A percentile compares a stretch with the other conserved stretches of the same genome.
Conservation (phyloP, 2,329 filamentous ascomycete genomes). For the Pestalotiopsis sp. region DNA sequence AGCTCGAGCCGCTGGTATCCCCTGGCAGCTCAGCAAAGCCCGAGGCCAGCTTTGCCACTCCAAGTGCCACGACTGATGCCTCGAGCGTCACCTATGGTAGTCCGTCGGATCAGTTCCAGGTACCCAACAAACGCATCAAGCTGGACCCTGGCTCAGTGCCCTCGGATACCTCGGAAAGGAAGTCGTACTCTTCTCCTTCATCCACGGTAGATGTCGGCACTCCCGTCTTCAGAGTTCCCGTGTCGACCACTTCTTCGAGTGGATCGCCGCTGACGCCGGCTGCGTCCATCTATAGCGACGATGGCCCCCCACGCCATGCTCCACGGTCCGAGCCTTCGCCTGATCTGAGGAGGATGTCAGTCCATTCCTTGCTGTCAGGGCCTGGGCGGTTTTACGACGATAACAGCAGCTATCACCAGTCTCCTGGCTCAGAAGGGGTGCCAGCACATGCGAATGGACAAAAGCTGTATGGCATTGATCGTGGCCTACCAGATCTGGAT, state of each 20-base stretch:
- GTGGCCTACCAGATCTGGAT: slow-evolving; percentile 71
- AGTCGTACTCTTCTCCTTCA: slow-evolving; percentile 32
- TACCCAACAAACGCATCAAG: slow-evolving; percentile 31
- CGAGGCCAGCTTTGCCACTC: slow-evolving; percentile 20
- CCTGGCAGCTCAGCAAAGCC: slow-evolving; percentile 22
- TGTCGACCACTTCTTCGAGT: slow-evolving; percentile 28
- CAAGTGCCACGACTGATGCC: slow-evolving; percentile 18
- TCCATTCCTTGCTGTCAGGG: slow-evolving; percentile 65
- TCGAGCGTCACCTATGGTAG: slow-evolving; percentile 19
- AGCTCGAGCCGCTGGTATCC: slow-evolving; percentile 31
- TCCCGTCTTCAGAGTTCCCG: slow-evolving; percentile 25
- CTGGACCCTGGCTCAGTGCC: slow-evolving; percentile 24
- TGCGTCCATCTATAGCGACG: slow-evolving; percentile 41
- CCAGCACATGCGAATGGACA: slow-evolving; percentile 33
- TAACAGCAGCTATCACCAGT: slow-evolving; percentile 24
- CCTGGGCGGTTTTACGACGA: slow-evolving; percentile 26
- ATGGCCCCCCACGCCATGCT: slow-evolving; percentile 31
- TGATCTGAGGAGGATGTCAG: slow-evolving; percentile 54
- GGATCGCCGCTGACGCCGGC: slow-evolving; percentile 43
- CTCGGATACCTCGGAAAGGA: slow-evolving; percentile 25
- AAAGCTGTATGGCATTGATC: slow-evolving; percentile 70
- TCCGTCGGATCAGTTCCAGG: slow-evolving; percentile 24
- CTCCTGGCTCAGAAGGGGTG: slow-evolving; percentile 26
- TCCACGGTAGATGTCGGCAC: slow-evolving; percentile 31
- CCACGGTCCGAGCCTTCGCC: slow-evolving; percentile 24